Evolutionary conservation across 345 rosid species (phyloP).

Genomic region (Anastatica hierochuntica): DNA sequence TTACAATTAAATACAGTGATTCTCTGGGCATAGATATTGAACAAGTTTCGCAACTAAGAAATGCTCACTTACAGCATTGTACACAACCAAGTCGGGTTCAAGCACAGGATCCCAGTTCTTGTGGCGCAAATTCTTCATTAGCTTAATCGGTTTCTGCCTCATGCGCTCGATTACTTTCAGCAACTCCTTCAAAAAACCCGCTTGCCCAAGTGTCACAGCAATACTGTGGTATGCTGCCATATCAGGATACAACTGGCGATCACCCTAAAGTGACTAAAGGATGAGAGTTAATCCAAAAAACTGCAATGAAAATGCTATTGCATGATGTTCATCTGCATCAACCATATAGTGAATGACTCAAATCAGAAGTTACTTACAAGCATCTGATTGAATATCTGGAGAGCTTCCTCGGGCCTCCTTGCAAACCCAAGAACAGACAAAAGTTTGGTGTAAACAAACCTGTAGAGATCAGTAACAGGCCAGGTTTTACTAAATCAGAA

Average conservation of each 20-base stretch:
- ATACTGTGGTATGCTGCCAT: constrained; percentile 80
- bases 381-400: constrained; percentile 58
- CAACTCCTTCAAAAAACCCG: constrained; percentile 67
- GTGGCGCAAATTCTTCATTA: constrained; percentile 28
- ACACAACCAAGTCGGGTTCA: constrained; percentile 81
- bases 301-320: neutral
- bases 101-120: constrained; percentile 80
- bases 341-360: neutral
- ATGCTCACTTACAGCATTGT: constrained; percentile 74
- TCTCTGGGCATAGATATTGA: neutral
- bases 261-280: constrained; percentile 42
- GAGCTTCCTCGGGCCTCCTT: constrained; percentile 67
- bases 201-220: constrained; percentile 86
- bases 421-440: constrained; percentile 71
- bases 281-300: constrained; percentile 30
- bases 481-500: too few relatives aligned
- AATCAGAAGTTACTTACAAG: constrained; percentile 40
- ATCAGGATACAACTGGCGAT: constrained; percentile 70
- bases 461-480: constrained; percentile 32
- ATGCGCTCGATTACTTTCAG: constrained; percentile 59
- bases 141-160: constrained; percentile 60
- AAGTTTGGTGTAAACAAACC: constrained; percentile 94
- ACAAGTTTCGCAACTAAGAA: neutral
- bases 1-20: constrained; percentile 3
- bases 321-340: neutral